Base-by-base conservation (phyloP, 2,329 filamentous ascomycete species). In the Beauveria scarabaeidicola region DNA sequence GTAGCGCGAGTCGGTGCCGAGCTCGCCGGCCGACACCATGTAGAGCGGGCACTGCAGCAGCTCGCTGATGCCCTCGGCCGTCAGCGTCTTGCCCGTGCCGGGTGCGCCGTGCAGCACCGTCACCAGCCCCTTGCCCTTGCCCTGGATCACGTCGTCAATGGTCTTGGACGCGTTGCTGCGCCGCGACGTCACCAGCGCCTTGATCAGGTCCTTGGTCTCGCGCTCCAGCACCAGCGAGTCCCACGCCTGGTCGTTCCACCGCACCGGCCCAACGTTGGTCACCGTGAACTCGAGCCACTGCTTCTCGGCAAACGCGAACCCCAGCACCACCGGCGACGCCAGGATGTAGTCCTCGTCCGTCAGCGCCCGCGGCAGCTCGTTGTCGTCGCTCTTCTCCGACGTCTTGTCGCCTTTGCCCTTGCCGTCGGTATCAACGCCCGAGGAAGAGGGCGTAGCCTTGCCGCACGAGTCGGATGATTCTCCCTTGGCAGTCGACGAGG, bases 261-360 rank as follows among this genome's bases (percentile, higher is more conserved):
- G 81, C 63, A 96, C 93, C 4, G 95, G 88, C 48, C 83, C 82
- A 63, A 96, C 81, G 1, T 87, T 86, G 0, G 88, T 89, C 21
- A 97, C 86, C 0, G 85, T 86, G 66, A 96, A 91, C 70, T 96
- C 90, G 0, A 96, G 81, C 92, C 91, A 97, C 10, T 90, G 78
- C 74, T 96, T 96, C 73, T 96, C 90, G 1, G 84, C 85, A 70
- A 96, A 95, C 1, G 90, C 84, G 66, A 96, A 96, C 0, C 91
- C 92, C 1, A 95, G 81, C 0, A 96, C 89, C 0, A 95, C 86
- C 0, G 91, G 88, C 2, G 89, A 93, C 2, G 91, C 86, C 52
- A 95, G 87, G 6, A 96, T 77, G 25, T 94, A 87, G 65, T 96
- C 89, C 63, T 95, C 90, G 52, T 94, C 89, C 0, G 81, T 88